phyloP scores from a whole-genome alignment of 1,284 basidiomycete genomes.

The Boletus calvinii region DNA sequence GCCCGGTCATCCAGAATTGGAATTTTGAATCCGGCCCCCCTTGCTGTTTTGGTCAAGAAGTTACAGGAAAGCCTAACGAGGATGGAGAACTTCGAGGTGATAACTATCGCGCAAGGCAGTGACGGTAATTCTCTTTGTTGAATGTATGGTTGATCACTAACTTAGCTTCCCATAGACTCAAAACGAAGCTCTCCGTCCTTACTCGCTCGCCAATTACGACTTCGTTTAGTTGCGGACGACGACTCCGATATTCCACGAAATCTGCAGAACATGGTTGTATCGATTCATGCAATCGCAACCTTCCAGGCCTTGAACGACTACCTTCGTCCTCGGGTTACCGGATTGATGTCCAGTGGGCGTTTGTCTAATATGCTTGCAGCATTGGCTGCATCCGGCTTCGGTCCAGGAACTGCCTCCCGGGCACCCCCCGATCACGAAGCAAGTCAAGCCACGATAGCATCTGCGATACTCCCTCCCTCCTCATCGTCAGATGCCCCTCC shows the following conservation, averaged over 20 bases:
- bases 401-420: constrained; percentile 38
- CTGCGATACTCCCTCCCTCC: constrained; percentile 31
- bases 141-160: constrained; percentile 4
- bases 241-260: constrained; percentile 84
- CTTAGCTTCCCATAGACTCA: constrained; percentile 52
- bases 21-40: constrained; percentile 55
- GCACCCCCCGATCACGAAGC: constrained; percentile 25
- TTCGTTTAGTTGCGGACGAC: constrained; percentile 85
- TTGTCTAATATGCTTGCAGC: constrained; percentile 91
- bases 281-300: constrained; percentile 94
- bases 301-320: constrained; percentile 96
- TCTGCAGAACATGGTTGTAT: constrained; percentile 87
- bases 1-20: constrained; percentile 50
- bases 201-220: constrained; percentile 83
- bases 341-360: constrained; percentile 62
- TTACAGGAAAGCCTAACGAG: constrained; percentile 90
- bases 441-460: constrained; percentile 25
- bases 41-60: constrained; percentile 87
- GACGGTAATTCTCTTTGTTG: constrained; percentile 51
- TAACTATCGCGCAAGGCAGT: constrained; percentile 75
- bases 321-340: constrained; percentile 86
- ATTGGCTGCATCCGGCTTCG: constrained; percentile 76
- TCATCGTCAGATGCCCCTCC: constrained; percentile 29
- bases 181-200: constrained; percentile 84
- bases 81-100: constrained; percentile 93